These are phyloP conservation scores for Petunia hybrid DNA, from an alignment of 305 asterid species.

Conservation along the genomic window DNA sequence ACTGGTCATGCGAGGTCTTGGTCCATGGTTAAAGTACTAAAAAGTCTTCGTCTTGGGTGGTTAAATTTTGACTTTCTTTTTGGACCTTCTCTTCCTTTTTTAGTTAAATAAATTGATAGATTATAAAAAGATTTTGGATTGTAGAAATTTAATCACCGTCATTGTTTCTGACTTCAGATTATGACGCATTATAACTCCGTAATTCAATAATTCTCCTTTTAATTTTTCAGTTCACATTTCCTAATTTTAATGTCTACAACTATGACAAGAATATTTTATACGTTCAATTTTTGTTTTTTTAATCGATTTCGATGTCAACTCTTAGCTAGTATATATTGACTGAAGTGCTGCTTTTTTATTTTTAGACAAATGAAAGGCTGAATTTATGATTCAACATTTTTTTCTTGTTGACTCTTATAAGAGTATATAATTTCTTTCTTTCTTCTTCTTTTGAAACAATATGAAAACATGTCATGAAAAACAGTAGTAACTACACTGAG, in stretches of 20 bases:
- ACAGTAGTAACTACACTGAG: too few species aligned
- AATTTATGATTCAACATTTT: not conserved
- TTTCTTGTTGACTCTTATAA: not conserved
- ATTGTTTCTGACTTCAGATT: not conserved
- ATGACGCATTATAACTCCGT: not conserved
- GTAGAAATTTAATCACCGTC: slow-evolving; percentile 5
- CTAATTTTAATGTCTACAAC: not conserved
- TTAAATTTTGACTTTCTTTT: not conserved
- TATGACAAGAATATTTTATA: not conserved
- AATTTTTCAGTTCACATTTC: not conserved
- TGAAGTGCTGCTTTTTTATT: not conserved
- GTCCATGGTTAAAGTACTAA: slow-evolving; percentile 1
- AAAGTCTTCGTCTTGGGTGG: not conserved
- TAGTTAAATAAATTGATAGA: too few species aligned
- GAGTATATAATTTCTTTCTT: slow-evolving; percentile 13
- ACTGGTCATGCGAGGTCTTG: not conserved
- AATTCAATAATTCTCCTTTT: not conserved
- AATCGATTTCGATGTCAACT: not conserved
- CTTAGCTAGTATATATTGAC: slow-evolving; percentile 9
- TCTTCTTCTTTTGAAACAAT: not conserved
- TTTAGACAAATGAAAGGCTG: not conserved
- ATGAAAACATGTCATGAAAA: too few species aligned
- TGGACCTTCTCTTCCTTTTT: not conserved
- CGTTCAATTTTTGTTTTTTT: not conserved
- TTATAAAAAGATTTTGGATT: too few species aligned